Conservation (phyloP, 345 rosid genomes). For the Gossypium herbaceum region DNA sequence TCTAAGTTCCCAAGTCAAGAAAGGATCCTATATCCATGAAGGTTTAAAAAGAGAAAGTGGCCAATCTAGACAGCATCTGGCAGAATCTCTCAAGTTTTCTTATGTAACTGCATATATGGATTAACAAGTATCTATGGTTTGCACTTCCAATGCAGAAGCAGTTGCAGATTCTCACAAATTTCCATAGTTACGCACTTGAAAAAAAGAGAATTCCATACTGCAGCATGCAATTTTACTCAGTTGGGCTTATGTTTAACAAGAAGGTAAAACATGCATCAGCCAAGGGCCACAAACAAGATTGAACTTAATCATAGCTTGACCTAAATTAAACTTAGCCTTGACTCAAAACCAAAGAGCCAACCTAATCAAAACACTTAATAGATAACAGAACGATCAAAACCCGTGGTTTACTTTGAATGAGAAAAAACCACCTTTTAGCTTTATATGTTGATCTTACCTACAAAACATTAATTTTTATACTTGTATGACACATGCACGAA, state of each 20-base stretch:
- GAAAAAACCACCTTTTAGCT: not conserved
- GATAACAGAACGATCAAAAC: not conserved
- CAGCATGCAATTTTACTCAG: not conserved
- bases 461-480: not conserved
- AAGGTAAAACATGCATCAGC: not conserved
- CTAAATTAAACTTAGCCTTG: not conserved
- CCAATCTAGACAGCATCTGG: slow-evolving; percentile 6
- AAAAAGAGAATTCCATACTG: not conserved
- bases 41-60: not conserved
- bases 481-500: not conserved
- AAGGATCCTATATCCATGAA: slow-evolving; percentile 10
- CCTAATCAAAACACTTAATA: not conserved
- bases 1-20: not conserved
- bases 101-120: not conserved
- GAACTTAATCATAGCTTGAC: not conserved
- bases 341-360: not conserved
- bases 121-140: not conserved
- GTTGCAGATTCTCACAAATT: not conserved
- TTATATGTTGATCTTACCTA: not conserved
- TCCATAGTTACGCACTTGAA: not conserved
- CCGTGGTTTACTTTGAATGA: not conserved
- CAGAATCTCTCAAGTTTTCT: not conserved
- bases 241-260: not conserved
- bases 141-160: not conserved
- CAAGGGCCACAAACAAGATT: not conserved